phyloP scores from a whole-genome alignment of 2,329 filamentous ascomycete genomes.

The Pseudogymnoascus sp. region DNA sequence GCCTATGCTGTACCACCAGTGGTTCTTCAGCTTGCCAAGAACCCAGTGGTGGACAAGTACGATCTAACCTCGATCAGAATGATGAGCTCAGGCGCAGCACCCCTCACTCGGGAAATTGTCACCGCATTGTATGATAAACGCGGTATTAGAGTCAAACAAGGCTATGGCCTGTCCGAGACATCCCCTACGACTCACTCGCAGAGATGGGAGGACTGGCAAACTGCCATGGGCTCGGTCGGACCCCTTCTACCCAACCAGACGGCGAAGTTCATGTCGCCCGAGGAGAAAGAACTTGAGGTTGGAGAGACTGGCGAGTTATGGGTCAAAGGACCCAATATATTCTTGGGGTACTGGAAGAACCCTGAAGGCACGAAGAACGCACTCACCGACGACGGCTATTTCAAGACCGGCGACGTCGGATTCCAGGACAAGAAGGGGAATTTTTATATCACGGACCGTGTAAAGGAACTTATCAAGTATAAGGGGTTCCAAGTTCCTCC shows the following conservation, averaged over 20 bases:
- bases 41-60: constrained; percentile 69
- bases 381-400: constrained; percentile 70
- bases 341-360: constrained; percentile 70
- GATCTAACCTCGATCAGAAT: constrained; percentile 71
- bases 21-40: constrained; percentile 70
- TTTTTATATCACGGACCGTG: constrained; percentile 82
- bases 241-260: constrained; percentile 69
- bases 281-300: constrained; percentile 50
- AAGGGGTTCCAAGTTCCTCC: constrained; percentile 65
- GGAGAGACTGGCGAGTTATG: constrained; percentile 66
- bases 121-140: constrained; percentile 60
- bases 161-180: constrained; percentile 84
- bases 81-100: constrained; percentile 82
- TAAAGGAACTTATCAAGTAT: constrained; percentile 60
- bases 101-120: constrained; percentile 71
- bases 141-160: constrained; percentile 78
- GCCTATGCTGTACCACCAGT: constrained; percentile 79
- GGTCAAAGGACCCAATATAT: constrained; percentile 72
- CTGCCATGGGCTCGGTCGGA: constrained; percentile 69
- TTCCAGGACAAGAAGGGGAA: constrained; percentile 69
- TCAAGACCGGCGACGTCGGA: constrained; percentile 84
- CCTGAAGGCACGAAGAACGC: constrained; percentile 61
- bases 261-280: constrained; percentile 67
- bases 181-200: constrained; percentile 71
- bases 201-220: constrained; percentile 65